Percentiles rank a stretch among this genome's conserved stretches.
Conservation (phyloP, 306 rosid genomes). For the Pterocarpus santalinus region DNA sequence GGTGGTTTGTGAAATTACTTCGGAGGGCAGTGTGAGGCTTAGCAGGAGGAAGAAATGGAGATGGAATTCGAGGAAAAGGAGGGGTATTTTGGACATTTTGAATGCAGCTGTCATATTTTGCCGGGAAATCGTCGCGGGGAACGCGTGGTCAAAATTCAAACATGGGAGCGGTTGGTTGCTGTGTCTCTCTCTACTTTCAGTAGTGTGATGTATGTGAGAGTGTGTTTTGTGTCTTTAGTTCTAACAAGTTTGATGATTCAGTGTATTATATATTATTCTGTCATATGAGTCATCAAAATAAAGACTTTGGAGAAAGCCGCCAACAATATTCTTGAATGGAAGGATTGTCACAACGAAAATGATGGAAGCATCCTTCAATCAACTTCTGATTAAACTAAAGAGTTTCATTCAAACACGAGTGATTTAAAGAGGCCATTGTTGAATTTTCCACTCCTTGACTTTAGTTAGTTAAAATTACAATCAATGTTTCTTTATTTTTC, state of each 20-base stretch:
- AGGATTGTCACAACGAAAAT: constrained; percentile 13
- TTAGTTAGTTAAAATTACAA: constrained; percentile 55
- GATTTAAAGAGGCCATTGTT: background rate
- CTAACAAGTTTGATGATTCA: no score
- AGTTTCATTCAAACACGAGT: constrained; percentile 58
- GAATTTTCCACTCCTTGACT: background rate
- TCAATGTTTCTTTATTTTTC: background rate
- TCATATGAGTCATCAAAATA: background rate
- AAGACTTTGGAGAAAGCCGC: background rate
- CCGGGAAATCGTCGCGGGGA: constrained; percentile 58
- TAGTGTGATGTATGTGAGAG: background rate
- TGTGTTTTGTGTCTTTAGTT: no score
- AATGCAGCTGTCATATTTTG: background rate
- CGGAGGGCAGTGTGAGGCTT: constrained; percentile 45
- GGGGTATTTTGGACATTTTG: constrained; percentile 54
- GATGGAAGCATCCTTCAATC: constrained; percentile 10
- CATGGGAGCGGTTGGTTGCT: background rate
- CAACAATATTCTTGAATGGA: background rate
- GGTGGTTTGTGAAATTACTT: constrained; percentile 61
- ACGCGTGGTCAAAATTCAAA: constrained; percentile 50
- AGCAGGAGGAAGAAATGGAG: constrained; percentile 46
- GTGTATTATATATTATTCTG: no score
- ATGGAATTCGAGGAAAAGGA: background rate
- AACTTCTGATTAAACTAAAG: constrained; percentile 29
- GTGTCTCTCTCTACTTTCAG: background rate